Evolutionary conservation across 2,329 filamentous ascomycete species (phyloP), one percentile per base, ranked within the genome.

Genomic region (Xylaria polymorpha): DNA sequence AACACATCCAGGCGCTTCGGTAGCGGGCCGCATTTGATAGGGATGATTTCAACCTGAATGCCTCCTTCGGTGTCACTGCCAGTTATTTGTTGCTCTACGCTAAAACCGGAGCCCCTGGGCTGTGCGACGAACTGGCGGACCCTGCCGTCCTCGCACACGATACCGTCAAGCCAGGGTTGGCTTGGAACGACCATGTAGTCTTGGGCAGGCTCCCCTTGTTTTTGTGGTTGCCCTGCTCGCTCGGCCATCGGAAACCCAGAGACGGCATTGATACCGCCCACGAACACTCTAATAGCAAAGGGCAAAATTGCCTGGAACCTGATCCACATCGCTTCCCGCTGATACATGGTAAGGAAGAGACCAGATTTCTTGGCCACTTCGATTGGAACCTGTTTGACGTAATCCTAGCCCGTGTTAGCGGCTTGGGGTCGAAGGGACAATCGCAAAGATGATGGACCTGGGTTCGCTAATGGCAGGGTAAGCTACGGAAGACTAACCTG

Each of bases 51-150:
- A 57, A 85, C 75, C 67, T 83, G 83, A 3, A 85, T 69, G 3
- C 81, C 82, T 15, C 80, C 79, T 14, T 78, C 67, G 7, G 70
- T 67, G 29, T 85, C 83, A 41, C 78, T 64, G 6, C 81, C 81
- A 0, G 80, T 84, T 8, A 84, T 71, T 68, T 85, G 83, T 4
- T 76, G 75, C 71, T 85, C 84, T 18, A 85, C 77, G 0, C 81
- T 79, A 64, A 83, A 82, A 0, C 81, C 82, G 22, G 75, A 77
- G 2, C 79, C 80, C 29, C 80, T 71, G 1, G 81, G 79, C 77
- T 83, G 82, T 1, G 83, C 83, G 4, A 85, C 81, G 67, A 86
- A 85, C 67, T 85, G 84, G 12, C 81, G 77, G 1, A 85, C 81
- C 1, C 71, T 74, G 20, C 81, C 80, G 57, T 79, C 70, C 1